phyloP scores from a whole-genome alignment of 2,329 filamentous ascomycete genomes.

The Dactylellina parvicollis region DNA sequence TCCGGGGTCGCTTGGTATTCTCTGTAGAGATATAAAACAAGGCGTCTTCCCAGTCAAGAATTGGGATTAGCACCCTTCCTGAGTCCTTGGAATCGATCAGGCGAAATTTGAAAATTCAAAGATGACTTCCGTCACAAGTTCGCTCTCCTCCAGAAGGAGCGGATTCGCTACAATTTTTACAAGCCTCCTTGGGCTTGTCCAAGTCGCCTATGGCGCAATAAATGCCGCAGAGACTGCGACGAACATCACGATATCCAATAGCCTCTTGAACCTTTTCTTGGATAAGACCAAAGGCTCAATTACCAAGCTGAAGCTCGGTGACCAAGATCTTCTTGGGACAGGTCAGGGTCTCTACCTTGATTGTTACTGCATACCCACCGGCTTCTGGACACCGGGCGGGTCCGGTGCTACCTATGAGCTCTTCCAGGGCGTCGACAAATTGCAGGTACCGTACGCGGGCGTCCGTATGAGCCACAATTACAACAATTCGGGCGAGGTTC shows the following conservation, averaged over 20 bases:
- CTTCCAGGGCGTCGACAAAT: slow-evolving; percentile 66
- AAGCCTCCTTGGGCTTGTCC: neutral
- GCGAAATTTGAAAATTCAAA: neutral
- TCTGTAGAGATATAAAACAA: neutral
- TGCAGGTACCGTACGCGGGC: slow-evolving; percentile 68
- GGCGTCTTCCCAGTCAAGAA: neutral
- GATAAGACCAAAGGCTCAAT: slow-evolving; percentile 63
- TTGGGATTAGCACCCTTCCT: no score
- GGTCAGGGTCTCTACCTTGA: slow-evolving; percentile 71
- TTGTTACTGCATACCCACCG: slow-evolving; percentile 71
- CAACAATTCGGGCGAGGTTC: slow-evolving; percentile 67
- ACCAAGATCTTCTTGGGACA: slow-evolving; percentile 67
- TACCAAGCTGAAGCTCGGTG: slow-evolving; percentile 63
- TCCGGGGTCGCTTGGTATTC: neutral
- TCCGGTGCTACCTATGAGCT: slow-evolving; percentile 66
- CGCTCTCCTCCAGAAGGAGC: neutral
- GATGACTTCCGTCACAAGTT: neutral
- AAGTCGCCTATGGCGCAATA: slow-evolving; percentile 10
- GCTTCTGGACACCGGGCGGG: slow-evolving; percentile 70
- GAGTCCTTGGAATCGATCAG: no score
- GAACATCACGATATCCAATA: slow-evolving; percentile 63
- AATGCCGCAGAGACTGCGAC: slow-evolving; percentile 59
- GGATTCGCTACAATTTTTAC: neutral
- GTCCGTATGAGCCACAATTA: slow-evolving; percentile 71
- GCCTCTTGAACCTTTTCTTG: slow-evolving; percentile 63